Percentiles rank a stretch among this genome's conserved stretches.
Evolutionary conservation across 169 alveolate species (phyloP).

Genomic region (Babesia caballi): DNA sequence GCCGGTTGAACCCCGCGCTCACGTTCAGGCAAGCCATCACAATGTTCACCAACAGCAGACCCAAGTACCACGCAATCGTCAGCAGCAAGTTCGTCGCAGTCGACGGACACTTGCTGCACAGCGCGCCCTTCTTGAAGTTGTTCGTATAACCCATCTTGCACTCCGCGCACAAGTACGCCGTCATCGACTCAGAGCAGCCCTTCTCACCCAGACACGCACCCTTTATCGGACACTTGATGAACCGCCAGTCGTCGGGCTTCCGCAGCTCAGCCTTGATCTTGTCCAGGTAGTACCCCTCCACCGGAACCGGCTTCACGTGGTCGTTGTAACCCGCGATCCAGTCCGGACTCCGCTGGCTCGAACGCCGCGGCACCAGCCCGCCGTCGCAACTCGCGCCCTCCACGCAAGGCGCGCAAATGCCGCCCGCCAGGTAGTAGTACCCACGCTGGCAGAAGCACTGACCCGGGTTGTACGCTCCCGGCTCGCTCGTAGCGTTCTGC

Average conservation of each 20-base stretch:
- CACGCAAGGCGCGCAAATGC: constrained; percentile 76
- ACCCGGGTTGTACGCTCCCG: constrained; percentile 74
- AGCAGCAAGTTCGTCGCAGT: constrained; percentile 54
- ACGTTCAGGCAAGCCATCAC: constrained; percentile 80
- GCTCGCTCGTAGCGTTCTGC: constrained; percentile 73
- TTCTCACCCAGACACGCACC: constrained; percentile 76
- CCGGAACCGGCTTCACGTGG: constrained; percentile 79
- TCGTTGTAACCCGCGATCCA: constrained; percentile 64
- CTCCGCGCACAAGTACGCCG: constrained; percentile 79
- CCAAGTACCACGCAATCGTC: constrained; percentile 62
- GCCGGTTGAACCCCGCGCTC: constrained; percentile 80
- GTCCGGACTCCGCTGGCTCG: not conserved
- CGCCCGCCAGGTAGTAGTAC: constrained; percentile 72
- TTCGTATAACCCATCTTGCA: constrained; percentile 80
- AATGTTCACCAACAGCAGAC: constrained; percentile 71
- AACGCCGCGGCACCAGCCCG: constrained; percentile 48
- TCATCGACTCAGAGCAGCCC: constrained; percentile 76
- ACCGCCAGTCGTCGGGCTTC: constrained; percentile 79
- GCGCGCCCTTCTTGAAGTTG: constrained; percentile 65
- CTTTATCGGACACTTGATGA: constrained; percentile 78
- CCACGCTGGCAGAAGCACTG: constrained; percentile 82
- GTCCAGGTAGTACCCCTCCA: constrained; percentile 75
- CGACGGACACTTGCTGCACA: constrained; percentile 75
- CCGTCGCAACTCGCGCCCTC: constrained; percentile 82
- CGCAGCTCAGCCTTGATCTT: constrained; percentile 63